Evolutionary conservation across 2,329 filamentous ascomycete genomes (phyloP).

Genomic region (Aspergillus sp.): DNA sequence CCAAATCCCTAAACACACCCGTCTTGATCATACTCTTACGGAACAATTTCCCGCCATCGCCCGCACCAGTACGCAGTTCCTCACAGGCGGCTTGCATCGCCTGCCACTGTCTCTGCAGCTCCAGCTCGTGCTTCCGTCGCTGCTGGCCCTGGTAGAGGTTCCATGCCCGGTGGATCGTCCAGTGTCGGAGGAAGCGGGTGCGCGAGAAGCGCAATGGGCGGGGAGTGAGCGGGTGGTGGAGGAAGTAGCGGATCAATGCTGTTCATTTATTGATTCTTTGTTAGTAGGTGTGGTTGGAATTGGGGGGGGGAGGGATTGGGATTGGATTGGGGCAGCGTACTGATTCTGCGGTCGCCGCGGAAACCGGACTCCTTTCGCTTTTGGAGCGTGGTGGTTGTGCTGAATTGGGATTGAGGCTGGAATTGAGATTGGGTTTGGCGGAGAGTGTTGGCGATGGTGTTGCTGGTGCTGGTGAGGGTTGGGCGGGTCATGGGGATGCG

Average conservation of each 20-base stretch:
- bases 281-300: constrained; percentile 19
- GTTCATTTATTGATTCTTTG: no score
- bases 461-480: constrained; percentile 19
- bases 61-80: constrained; percentile 63
- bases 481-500: constrained; percentile 43
- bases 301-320: constrained; percentile 28
- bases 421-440: no score
- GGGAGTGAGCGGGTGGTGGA: constrained; percentile 67
- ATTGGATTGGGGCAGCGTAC: constrained; percentile 35
- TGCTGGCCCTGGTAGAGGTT: constrained; percentile 73
- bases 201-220: constrained; percentile 86
- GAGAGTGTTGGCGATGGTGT: constrained; percentile 19
- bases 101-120: constrained; percentile 77
- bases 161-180: constrained; percentile 98
- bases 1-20: constrained; percentile 70
- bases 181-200: constrained; percentile 85
- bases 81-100: constrained; percentile 85
- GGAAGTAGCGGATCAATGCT: constrained; percentile 70
- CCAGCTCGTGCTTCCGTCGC: constrained; percentile 64
- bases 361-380: constrained; percentile 41
- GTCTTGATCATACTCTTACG: constrained; percentile 89
- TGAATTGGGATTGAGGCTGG: constrained; percentile 25
- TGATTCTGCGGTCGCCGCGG: constrained; percentile 45
- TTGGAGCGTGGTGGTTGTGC: constrained; percentile 22
- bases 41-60: constrained; percentile 66